Conservation (phyloP, 1,284 basidiomycete species). For the Leccinum insolens region DNA sequence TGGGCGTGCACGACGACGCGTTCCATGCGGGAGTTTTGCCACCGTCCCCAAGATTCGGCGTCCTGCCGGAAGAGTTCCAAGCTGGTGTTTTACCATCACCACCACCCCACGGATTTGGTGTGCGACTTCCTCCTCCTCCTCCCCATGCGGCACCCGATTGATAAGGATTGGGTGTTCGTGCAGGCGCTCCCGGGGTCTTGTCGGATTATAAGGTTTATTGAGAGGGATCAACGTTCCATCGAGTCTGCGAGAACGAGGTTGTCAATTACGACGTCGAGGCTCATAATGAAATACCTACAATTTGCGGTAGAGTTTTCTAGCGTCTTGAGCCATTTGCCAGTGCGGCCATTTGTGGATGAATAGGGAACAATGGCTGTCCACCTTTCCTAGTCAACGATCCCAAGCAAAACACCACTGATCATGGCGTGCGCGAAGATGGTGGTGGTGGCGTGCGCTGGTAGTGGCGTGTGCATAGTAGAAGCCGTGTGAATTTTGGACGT, state of each 20-base stretch:
- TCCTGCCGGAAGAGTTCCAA: conserved; percentile 51
- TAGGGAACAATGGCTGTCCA: too few species aligned
- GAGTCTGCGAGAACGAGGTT: conserved; percentile 39
- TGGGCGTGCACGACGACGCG: conserved; percentile 58
- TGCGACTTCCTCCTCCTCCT: conserved; percentile 38
- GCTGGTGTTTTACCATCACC: conserved; percentile 66
- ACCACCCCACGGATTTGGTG: conserved; percentile 60
- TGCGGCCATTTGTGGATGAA: too few species aligned
- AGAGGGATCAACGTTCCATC: conserved; percentile 59
- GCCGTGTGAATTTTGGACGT: too few species aligned
- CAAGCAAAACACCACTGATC: too few species aligned
- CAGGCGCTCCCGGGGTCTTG: conserved; percentile 38
- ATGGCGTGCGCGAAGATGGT: too few species aligned
- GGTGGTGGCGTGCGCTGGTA: too few species aligned
- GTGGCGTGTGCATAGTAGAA: too few species aligned
- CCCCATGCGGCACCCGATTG: conserved; percentile 35
- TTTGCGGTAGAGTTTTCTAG: conserved; percentile 69
- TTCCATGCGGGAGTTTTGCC: conserved; percentile 62
- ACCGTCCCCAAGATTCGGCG: conserved; percentile 66
- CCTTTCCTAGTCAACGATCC: too few species aligned
- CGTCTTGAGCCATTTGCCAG: too few species aligned
- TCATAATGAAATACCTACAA: conserved; percentile 57
- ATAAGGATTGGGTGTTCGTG: conserved; percentile 41
- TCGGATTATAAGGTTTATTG: conserved; percentile 33
- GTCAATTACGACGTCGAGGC: conserved; percentile 4